Percentiles rank a stretch among this genome's conserved stretches.
Evolutionary conservation across 78 protist genomes (phyloP).

Genomic region (Tieghemostelium lacteum): DNA sequence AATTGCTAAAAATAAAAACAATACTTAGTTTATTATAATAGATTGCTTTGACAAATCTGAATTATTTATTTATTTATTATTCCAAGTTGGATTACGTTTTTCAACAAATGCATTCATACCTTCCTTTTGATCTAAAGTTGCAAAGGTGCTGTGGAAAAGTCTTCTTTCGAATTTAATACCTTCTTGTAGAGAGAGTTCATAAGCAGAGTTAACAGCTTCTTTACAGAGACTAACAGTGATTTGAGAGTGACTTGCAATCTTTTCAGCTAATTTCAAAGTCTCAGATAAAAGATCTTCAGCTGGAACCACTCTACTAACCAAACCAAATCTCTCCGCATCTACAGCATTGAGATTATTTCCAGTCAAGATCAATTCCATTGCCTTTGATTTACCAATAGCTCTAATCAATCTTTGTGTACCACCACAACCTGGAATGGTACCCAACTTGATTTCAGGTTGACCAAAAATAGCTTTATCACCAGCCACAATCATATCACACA

Average conservation of each 20-base stretch:
- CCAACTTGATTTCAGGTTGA: constrained; percentile 97
- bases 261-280: constrained; percentile 73
- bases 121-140: constrained; percentile 93
- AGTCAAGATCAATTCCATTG: constrained; percentile 96
- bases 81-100: constrained; percentile 89
- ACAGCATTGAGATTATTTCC: constrained; percentile 87
- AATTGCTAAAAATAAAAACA: too few species aligned
- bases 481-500: constrained; percentile 95
- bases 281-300: constrained; percentile 85
- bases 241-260: constrained; percentile 89
- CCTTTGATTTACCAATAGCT: constrained; percentile 96
- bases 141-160: constrained; percentile 96
- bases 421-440: constrained; percentile 98
- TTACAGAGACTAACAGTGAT: constrained; percentile 86
- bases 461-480: constrained; percentile 94
- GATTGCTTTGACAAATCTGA: too few species aligned
- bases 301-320: constrained; percentile 90
- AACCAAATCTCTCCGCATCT: constrained; percentile 87
- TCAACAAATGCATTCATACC: constrained; percentile 97
- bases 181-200: constrained; percentile 88
- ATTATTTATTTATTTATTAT: constrained; percentile 82
- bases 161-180: constrained; percentile 91
- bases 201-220: constrained; percentile 91
- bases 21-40: too few species aligned
- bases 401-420: constrained; percentile 97